Percentiles rank a stretch among this genome's conserved stretches.
These are phyloP conservation scores for Ogataea nakhonphanomensis DNA, from an alignment of 805 yeast species.

Conservation along the genomic window DNA sequence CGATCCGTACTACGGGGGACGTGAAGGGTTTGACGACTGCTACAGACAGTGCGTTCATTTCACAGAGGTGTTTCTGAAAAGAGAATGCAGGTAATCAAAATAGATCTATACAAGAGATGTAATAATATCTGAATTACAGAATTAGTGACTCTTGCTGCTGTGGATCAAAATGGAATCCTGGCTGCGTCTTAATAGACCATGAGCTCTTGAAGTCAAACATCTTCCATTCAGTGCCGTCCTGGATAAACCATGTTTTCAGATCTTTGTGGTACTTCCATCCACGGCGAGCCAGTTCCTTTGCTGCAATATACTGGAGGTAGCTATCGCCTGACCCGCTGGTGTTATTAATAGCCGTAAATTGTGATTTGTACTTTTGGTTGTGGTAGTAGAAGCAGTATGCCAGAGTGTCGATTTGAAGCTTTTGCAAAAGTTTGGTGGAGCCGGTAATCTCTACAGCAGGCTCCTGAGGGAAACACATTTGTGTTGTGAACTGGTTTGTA, in stretches of 20 bases:
- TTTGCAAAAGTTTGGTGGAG: slow-evolving; percentile 56
- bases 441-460: slow-evolving; percentile 66
- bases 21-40: slow-evolving; percentile 75
- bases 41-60: slow-evolving; percentile 74
- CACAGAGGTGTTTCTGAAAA: slow-evolving; percentile 62
- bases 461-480: slow-evolving; percentile 85
- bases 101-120: not conserved
- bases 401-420: slow-evolving; percentile 81
- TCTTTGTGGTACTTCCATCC: slow-evolving; percentile 81
- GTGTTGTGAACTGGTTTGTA: slow-evolving; percentile 81
- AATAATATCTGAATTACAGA: slow-evolving; percentile 1
- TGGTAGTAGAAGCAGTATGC: slow-evolving; percentile 91
- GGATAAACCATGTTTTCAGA: slow-evolving; percentile 76
- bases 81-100: slow-evolving; percentile 33
- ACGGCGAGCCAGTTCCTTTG: slow-evolving; percentile 70
- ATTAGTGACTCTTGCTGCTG: slow-evolving; percentile 32
- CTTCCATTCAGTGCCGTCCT: slow-evolving; percentile 57
- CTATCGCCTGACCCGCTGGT: slow-evolving; percentile 38
- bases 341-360: slow-evolving; percentile 23
- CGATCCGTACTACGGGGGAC: slow-evolving; percentile 93
- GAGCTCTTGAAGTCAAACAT: slow-evolving; percentile 67
- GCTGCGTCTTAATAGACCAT: slow-evolving; percentile 47
- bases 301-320: slow-evolving; percentile 71
- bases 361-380: slow-evolving; percentile 30
- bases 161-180: slow-evolving; percentile 34